Percentiles rank a stretch among this genome's conserved stretches.
phyloP scores from a whole-genome alignment of 2,329 filamentous ascomycete species.

The Trichoderma hamatum region DNA sequence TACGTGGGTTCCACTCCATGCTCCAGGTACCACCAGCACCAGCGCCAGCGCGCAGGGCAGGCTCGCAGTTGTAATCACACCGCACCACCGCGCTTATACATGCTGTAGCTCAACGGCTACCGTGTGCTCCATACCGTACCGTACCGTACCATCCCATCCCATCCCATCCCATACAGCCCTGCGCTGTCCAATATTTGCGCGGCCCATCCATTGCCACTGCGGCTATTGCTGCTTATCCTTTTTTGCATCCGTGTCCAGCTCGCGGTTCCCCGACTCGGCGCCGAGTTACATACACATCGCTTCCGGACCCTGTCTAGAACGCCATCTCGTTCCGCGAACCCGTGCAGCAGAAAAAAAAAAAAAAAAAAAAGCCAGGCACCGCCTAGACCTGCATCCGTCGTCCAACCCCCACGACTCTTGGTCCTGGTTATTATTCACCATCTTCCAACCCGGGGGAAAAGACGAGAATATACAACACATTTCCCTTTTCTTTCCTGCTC shows the following conservation, averaged over 20 bases:
- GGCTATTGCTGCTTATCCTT: not conserved
- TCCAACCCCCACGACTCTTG: not conserved
- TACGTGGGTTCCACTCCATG: constrained; percentile 17
- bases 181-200: constrained; percentile 3
- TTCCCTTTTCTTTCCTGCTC: not conserved
- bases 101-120: constrained; percentile 1
- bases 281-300: constrained; percentile 20
- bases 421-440: not conserved
- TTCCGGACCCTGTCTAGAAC: constrained; percentile 23
- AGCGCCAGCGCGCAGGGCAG: no score
- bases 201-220: constrained; percentile 1
- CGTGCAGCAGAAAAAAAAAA: constrained; percentile 6
- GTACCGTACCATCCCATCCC: no score
- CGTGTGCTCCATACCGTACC: no score
- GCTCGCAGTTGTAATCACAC: no score
- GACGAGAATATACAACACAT: not conserved
- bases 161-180: no score
- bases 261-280: constrained; percentile 19
- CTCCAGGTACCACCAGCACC: constrained; percentile 20
- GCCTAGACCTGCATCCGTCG: constrained; percentile 15
- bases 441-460: not conserved
- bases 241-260: not conserved
- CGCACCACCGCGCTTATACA: constrained; percentile 24
- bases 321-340: constrained; percentile 17
- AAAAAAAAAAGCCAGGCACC: not conserved